Evolutionary conservation across 805 yeast genomes (phyloP).

Genomic region (Schizosaccharomyces cryophilus): DNA sequence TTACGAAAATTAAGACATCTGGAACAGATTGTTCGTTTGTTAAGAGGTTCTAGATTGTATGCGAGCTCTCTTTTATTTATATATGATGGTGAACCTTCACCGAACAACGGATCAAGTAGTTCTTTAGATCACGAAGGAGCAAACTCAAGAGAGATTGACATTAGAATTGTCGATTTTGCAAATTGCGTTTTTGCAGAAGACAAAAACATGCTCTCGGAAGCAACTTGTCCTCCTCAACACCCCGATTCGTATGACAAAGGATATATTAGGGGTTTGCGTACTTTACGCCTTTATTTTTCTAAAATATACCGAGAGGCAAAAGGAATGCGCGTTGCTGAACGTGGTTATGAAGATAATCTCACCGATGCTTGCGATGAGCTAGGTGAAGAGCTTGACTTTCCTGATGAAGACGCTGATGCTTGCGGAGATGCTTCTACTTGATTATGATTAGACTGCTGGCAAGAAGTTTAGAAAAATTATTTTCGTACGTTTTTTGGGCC

Average conservation of each 20-base stretch:
- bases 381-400: neutral
- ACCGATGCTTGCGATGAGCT: neutral
- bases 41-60: slow-evolving; percentile 64
- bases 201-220: slow-evolving; percentile 12
- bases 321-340: neutral
- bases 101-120: neutral
- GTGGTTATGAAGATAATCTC: neutral
- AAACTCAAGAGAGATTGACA: slow-evolving; percentile 10
- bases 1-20: slow-evolving; percentile 36
- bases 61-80: slow-evolving; percentile 74
- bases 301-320: neutral
- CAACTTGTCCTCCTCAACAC: slow-evolving; percentile 49
- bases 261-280: slow-evolving; percentile 53
- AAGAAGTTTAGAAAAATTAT: too few species aligned
- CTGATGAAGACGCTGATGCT: neutral
- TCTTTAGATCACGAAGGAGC: neutral
- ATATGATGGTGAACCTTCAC: slow-evolving; percentile 41
- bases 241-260: slow-evolving; percentile 50
- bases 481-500: neutral
- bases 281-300: slow-evolving; percentile 45
- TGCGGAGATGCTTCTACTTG: neutral
- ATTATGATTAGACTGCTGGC: neutral
- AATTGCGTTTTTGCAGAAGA: slow-evolving; percentile 58
- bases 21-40: slow-evolving; percentile 25
- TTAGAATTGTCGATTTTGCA: slow-evolving; percentile 87